These are phyloP conservation scores for Penicillium thymicola DNA, from an alignment of 2,329 filamentous ascomycete species.

Conservation along the genomic window DNA sequence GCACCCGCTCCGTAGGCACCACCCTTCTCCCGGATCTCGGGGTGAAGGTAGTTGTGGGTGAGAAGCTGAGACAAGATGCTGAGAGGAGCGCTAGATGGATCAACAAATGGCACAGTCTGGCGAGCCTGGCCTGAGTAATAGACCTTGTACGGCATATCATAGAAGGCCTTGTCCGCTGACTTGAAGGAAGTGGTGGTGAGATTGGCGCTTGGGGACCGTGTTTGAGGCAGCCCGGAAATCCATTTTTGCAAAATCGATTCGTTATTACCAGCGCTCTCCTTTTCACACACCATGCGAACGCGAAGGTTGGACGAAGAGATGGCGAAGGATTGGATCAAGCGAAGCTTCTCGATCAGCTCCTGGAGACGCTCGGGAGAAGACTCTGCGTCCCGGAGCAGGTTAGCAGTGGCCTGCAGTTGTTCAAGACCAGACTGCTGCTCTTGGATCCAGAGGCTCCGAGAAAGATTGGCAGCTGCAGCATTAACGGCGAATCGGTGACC, in stretches of 20 bases:
- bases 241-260: conserved; percentile 69
- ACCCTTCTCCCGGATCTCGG: conserved; percentile 96
- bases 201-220: conserved; percentile 36
- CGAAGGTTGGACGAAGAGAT: conserved; percentile 68
- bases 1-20: conserved; percentile 94
- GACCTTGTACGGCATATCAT: conserved; percentile 93
- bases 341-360: conserved; percentile 77
- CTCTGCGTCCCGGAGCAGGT: conserved; percentile 66
- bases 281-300: conserved; percentile 79
- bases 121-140: conserved; percentile 86
- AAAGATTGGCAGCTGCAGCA: conserved; percentile 77
- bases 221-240: conserved; percentile 57
- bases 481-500: conserved; percentile 84
- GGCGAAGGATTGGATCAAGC: conserved; percentile 76
- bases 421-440: conserved; percentile 90
- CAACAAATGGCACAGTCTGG: conserved; percentile 78
- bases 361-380: conserved; percentile 65
- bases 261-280: conserved; percentile 68
- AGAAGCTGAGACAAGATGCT: conserved; percentile 88
- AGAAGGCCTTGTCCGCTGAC: conserved; percentile 69
- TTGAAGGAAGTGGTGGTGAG: conserved; percentile 28
- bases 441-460: conserved; percentile 65
- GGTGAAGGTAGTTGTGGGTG: conserved; percentile 94
- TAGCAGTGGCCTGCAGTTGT: conserved; percentile 80
- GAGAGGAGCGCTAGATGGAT: conserved; percentile 70